phyloP scores from a whole-genome alignment of 345 rosid species.

The Eucalyptus pauciflora region DNA sequence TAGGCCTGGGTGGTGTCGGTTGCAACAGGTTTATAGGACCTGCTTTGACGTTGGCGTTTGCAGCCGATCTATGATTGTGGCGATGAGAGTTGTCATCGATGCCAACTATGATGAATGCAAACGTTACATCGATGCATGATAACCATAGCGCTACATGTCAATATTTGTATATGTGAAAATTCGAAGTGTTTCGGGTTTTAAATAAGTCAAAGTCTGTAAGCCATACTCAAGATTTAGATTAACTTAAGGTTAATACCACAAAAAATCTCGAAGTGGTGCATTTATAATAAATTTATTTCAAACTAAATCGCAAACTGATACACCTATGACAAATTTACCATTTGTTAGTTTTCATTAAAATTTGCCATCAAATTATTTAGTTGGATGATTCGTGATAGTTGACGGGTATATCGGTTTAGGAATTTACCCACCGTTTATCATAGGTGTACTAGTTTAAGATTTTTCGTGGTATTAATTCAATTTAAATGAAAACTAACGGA shows the following conservation, averaged over 20 bases:
- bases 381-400: background rate
- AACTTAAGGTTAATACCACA: no score
- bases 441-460: no score
- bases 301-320: no score
- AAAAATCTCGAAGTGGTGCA: no score
- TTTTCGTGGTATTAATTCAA: no score
- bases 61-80: background rate
- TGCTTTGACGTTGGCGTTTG: background rate
- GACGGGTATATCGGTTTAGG: no score
- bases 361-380: no score
- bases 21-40: background rate
- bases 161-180: background rate
- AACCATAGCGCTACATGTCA: background rate
- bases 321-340: rapidly evolving
- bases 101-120: background rate
- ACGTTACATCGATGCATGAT: background rate
- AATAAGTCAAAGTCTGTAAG: background rate
- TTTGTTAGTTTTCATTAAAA: no score
- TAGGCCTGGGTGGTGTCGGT: background rate
- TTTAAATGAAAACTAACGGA: no score
- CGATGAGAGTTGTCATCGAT: background rate
- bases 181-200: background rate
- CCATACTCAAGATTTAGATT: background rate
- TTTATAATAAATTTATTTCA: no score
- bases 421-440: no score